Evolutionary conservation across 345 rosid genomes (phyloP), one percentile per base, ranked within the genome.

Genomic region (Euphorbia peplus): DNA sequence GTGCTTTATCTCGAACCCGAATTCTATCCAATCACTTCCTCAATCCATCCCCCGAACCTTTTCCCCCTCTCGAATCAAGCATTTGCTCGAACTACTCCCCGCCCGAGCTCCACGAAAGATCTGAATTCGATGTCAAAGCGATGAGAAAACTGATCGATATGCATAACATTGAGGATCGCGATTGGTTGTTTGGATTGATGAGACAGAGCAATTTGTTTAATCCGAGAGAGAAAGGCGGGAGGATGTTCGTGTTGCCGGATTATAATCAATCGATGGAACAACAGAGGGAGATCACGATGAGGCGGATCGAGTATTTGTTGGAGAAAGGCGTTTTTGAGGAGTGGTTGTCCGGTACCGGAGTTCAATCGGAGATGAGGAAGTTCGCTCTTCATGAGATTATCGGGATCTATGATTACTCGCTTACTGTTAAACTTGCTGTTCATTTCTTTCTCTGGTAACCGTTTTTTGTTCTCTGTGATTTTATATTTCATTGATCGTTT

Each of bases 201-300:
- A 74, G 60, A 73, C 92, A 86, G 82, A 82, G 85, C 83, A 77
- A 78, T 70, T 58, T 89, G 71, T 93, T 93, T 76, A 89, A 89
- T 73, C 91, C 90, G n/a, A 78, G 71, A 46, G 75, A 76, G 71
- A 76, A 79, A 47, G 98, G 95, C 15, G 95, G 88, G 53, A 83
- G 77, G 79, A 71, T 93, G n/a, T 93, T 82, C 60, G 84, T 87
- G 55, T 58, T 75, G 44, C 91, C 97, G 11, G 95, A 91, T 70
- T 91, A 78, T 60, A 91, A 91, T 76, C 97, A 91, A 83, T 67
- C 96, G 42, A 93, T 83, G 97, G 98, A 89, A 82, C 96, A 89
- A 64, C 98, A 93, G 75, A 76, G 98, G 8, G 96, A 93, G 82
- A 81, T 88, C 64, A 93, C 96, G 0, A 76, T 82, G 97, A 86